Evolutionary conservation across 2,329 filamentous ascomycete genomes (phyloP), one percentile per base, ranked within the genome.

Genomic region (Tolypocladium tundrense): DNA sequence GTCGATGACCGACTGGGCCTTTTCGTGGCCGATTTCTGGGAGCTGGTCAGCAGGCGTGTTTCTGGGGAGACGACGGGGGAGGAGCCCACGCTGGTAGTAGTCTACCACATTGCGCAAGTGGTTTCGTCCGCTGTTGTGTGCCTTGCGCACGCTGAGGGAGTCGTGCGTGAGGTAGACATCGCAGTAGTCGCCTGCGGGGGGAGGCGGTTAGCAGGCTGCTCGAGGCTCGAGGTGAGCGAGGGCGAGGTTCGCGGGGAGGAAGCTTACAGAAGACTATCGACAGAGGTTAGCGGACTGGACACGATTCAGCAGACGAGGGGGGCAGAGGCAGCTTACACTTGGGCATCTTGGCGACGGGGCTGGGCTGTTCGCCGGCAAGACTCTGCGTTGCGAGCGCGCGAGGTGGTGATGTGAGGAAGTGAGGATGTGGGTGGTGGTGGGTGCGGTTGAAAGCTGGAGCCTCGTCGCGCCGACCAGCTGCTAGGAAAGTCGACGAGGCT

Each of bases 161-260:
- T 99, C 94, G 83, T 99, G 94, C 65, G 94, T 99, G 67, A 99
- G 88, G 83, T 99, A 99, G 75, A 99, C 94, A 88, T 99, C 94
- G 84, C 94, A 99, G 77, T 99, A 99, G 75, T 99, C 94, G 82
- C 92, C 75, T 76, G 45, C 56, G 6, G 27, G 27, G 27, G 14
- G 21, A 31, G 27, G 75, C 81, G 61, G 60, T 68, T 56, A 68
- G 64, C 21, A 31, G n/a, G 10, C 16, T 0, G 6, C n/a, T 40
- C 37, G 40, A 24, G 37, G 53, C 5, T 40, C 37, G 40, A 24
- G 37, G 53, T 2, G 31, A 33, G 33, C 35, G 51, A 51, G 21
- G 14, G 21, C 6, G 11, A 33, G 60, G 52, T 54, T 60, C 27
- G 45, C n/a, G 57, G 43, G 62, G 55, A 21, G 54, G 27, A 37